Conservation (phyloP, 2,329 filamentous ascomycete species). For the Grosmannia penicillata region DNA sequence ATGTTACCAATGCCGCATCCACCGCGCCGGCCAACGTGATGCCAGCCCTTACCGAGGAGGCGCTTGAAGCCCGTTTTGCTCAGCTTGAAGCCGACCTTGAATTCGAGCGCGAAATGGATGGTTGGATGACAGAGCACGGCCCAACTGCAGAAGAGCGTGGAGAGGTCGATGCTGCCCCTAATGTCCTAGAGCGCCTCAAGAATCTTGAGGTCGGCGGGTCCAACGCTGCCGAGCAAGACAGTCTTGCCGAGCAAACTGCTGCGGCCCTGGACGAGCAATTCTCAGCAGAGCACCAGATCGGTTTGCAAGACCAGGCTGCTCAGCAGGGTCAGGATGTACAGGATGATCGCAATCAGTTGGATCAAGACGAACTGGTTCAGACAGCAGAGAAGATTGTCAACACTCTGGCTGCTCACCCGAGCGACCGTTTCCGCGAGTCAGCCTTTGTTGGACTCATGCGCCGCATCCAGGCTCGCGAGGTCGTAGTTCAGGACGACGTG, state of each 20-base stretch:
- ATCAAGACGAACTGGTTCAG: conserved; percentile 48
- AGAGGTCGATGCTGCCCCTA: too few species aligned
- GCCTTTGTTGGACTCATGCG: conserved; percentile 67
- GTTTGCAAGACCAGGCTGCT: too few species aligned
- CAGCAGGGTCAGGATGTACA: neutral
- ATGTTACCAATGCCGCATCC: neutral
- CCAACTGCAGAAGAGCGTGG: conserved; percentile 9
- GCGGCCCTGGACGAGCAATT: neutral
- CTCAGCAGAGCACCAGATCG: too few species aligned
- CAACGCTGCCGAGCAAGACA: conserved; percentile 4
- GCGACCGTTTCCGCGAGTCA: conserved; percentile 64
- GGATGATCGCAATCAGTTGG: conserved; percentile 13
- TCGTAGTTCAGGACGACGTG: conserved; percentile 49
- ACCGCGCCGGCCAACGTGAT: neutral
- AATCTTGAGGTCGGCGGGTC: too few species aligned
- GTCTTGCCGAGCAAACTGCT: neutral
- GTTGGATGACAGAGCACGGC: conserved; percentile 19
- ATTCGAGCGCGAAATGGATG: conserved; percentile 14
- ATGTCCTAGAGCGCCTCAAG: too few species aligned
- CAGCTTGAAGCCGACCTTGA: conserved; percentile 8
- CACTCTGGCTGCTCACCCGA: conserved; percentile 52
- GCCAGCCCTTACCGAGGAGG: conserved; percentile 6
- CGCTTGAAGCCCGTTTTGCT: conserved; percentile 11
- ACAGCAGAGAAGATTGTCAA: conserved; percentile 59
- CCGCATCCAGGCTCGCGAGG: conserved; percentile 54